Evolutionary conservation across 768 basidiomycete genomes (phyloP).

Genomic region (Kwoniella newhampshirensis): DNA sequence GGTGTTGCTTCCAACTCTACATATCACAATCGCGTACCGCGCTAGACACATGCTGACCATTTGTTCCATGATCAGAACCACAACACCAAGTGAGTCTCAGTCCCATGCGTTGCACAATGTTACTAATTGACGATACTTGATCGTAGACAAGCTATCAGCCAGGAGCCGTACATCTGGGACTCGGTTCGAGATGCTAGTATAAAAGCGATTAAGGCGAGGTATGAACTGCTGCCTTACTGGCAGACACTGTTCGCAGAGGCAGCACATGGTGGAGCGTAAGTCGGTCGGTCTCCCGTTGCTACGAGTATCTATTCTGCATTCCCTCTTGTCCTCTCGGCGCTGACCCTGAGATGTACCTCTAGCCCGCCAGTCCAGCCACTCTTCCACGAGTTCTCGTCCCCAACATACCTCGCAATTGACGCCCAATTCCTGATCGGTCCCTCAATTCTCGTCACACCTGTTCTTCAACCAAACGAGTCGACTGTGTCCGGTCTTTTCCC

Average conservation of each 20-base stretch:
- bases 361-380: conserved; percentile 72
- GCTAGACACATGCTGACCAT: no score
- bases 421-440: conserved; percentile 70
- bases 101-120: conserved; percentile 51
- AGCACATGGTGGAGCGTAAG: conserved; percentile 33
- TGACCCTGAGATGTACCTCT: background rate
- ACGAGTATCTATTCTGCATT: no score
- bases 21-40: no score
- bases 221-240: conserved; percentile 76
- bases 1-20: background rate
- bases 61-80: conserved; percentile 59
- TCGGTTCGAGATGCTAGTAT: conserved; percentile 72
- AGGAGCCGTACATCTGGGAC: conserved; percentile 80
- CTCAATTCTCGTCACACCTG: conserved; percentile 73
- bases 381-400: conserved; percentile 75
- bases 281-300: no score
- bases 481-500: conserved; percentile 62
- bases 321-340: background rate
- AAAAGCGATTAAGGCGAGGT: conserved; percentile 69
- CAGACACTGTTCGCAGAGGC: conserved; percentile 38
- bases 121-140: background rate
- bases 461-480: conserved; percentile 66
- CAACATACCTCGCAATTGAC: conserved; percentile 55
- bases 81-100: conserved; percentile 41
- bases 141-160: conserved; percentile 43